Base-by-base conservation (phyloP, 1,284 basidiomycete genomes). In the Boletus sp. region DNA sequence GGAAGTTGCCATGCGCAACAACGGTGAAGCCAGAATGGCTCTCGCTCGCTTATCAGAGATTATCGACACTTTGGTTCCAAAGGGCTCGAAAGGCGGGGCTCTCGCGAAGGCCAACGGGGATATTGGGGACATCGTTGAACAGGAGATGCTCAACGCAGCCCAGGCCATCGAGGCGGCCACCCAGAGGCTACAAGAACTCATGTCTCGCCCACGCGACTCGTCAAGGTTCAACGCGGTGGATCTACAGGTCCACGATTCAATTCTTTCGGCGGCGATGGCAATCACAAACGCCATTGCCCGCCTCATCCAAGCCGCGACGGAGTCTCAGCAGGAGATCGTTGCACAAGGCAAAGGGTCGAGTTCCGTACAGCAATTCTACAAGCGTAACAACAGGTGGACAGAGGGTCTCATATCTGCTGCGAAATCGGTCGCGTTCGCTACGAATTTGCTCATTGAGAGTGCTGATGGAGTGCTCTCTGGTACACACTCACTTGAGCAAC, bases 331-430 rank as follows among this genome's bases (percentile, higher is more conserved):
- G 67, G 96, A 99, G 72, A 99, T 99, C 54, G 96, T 99, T 40
- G 85, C 88, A 4, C 87, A 95, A 70, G 96, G 96, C 54, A 90
- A 84, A 68, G 95, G 95, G 5, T 88, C 91, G 10, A 92, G 84
- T 66, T 83, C 92, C 20, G 82, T 76, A 17, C 93, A 96, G 69
- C 95, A 98, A 64, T 99, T 99, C 80, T 99, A 98, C 82, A 99
- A 99, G 76, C 85, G 90, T 54, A 97, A 99, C 82, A 98, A 99
- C 71, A 83, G 96, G 53, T 99, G 96, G 96, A 99, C 96, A 16
- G 96, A 99, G 69, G 96, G 96, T 57, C 84, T 99, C 56, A 95
- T 99, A 59, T 96, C 93, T 26, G 96, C 96, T 19, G 96, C 96
- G 26, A 96, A 96, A 68, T 84, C 96, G 6, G 96, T 99, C 41